A percentile compares a stretch with the other conserved stretches of the same genome.
Conservation (phyloP, 1,284 basidiomycete genomes). For the Apiotrichum gamsii region DNA sequence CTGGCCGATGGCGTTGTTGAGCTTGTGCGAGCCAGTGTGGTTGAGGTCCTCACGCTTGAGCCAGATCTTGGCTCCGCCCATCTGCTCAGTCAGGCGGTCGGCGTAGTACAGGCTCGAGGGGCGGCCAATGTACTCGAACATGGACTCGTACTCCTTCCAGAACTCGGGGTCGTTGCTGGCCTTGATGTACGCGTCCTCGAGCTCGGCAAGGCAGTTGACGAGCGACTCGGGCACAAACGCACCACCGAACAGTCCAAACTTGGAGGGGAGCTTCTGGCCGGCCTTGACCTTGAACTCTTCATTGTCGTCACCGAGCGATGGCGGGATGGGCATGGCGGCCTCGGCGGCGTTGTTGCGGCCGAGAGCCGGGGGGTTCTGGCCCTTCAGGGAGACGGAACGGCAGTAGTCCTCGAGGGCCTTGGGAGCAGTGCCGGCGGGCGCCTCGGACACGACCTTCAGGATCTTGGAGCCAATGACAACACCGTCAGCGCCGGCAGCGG, state of each 20-base stretch:
- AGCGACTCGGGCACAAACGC: conserved; percentile 95
- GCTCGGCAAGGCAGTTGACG: conserved; percentile 80
- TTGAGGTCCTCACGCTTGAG: conserved; percentile 68
- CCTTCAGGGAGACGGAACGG: conserved; percentile 61
- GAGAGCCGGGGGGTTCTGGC: conserved; percentile 47
- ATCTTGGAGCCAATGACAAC: conserved; percentile 90
- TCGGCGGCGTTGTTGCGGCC: conserved; percentile 23
- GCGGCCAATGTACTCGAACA: conserved; percentile 86
- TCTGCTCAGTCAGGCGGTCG: conserved; percentile 65
- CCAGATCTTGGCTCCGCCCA: conserved; percentile 92
- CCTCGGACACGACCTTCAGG: conserved; percentile 66
- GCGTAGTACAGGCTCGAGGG: conserved; percentile 67
- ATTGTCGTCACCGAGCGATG: conserved; percentile 23
- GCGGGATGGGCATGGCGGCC: conserved; percentile 42
- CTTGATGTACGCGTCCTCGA: conserved; percentile 82
- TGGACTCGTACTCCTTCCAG: conserved; percentile 82
- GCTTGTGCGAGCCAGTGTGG: conserved; percentile 95
- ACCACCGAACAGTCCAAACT: conserved; percentile 94
- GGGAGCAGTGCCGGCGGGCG: conserved; percentile 53
- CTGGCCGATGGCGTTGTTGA: conserved; percentile 92
- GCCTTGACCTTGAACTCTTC: conserved; percentile 35
- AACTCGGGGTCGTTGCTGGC: conserved; percentile 86
- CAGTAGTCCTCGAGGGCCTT: conserved; percentile 69
- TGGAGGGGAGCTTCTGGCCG: conserved; percentile 58
- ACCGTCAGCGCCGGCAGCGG: conserved; percentile 81